phyloP scores from a whole-genome alignment of 495 filamentous ascomycete genomes.

The Pseudomonodictys pantanalensis region DNA sequence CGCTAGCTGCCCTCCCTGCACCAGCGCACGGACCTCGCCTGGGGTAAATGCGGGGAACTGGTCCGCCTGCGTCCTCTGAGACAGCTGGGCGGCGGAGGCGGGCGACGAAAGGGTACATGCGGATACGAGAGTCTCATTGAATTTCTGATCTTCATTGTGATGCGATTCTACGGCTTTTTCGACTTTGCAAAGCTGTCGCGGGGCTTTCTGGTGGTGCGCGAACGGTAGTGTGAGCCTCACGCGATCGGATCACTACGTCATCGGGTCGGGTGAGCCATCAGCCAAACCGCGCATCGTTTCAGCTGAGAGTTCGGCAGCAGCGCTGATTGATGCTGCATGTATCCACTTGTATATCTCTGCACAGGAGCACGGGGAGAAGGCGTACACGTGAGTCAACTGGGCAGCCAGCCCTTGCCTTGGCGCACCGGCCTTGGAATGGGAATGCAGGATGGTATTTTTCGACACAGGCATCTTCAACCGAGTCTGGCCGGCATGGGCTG shows the following conservation, averaged over 20 bases:
- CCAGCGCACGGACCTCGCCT: slow-evolving; percentile 8
- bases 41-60: slow-evolving; percentile 28
- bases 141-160: too few relatives aligned
- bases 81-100: too few relatives aligned
- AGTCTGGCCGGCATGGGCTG: too few relatives aligned
- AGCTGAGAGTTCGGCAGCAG: background rate
- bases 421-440: too few relatives aligned
- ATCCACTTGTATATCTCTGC: background rate
- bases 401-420: too few relatives aligned
- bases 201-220: background rate
- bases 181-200: too few relatives aligned
- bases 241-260: slow-evolving; percentile 21
- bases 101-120: too few relatives aligned
- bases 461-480: too few relatives aligned
- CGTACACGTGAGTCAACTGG: too few relatives aligned
- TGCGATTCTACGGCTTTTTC: background rate
- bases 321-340: background rate
- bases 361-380: background rate
- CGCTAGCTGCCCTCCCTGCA: slow-evolving; percentile 18
- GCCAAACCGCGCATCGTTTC: slow-evolving; percentile 9
- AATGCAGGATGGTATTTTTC: too few relatives aligned
- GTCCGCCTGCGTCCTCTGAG: too few relatives aligned
- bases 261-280: background rate
- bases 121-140: too few relatives aligned
- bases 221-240: slow-evolving; percentile 8